Evolutionary conservation across 1,284 basidiomycete genomes (phyloP), one percentile per base, ranked within the genome.

Genomic region (Tilletiopsis washingtonensis): DNA sequence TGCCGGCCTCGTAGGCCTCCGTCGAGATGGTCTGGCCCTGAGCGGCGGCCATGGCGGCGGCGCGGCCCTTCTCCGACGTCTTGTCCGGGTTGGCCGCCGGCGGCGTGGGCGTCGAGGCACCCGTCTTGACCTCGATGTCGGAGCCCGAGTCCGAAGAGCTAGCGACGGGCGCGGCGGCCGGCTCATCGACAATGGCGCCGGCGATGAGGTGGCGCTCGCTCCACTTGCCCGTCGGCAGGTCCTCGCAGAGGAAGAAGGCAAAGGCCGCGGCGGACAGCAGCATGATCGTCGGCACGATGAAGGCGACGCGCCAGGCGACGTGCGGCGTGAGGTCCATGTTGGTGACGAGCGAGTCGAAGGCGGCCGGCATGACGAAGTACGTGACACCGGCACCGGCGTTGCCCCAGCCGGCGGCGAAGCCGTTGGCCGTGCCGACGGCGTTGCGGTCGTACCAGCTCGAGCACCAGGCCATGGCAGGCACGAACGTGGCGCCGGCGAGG

Each of bases 271-370:
- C 45, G 38, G 81, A 64, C 3, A 82, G 71, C 34, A 79, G 68
- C 0, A 81, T 81, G 0, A 80, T 79, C 1, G 81, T 81, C 1
- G 82, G 77, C 29, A 80, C 75, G 15, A 75, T 77, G 59, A 81
- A 82, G 2, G 78, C 67, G 3, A 75, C 77, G 51, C 81, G 71
- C 81, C 81, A 82, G 5, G 81, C 78, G 0, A 75, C 58, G 48
- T 78, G 76, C 3, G 73, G 54, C 0, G 72, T 63, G 15, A 81
- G 62, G 1, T 77, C 77, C 11, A 15, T 3, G 36, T 37, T 19
- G n/a, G n/a, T 37, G 36, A 37, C 36, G n/a, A n/a, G n/a, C n/a
- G n/a, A n/a, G 54, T 56, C 17, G 52, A 64, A 12, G 47, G 59
- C 4, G 64, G 60, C 40, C 40, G 36, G 0, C 51, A 53, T 3